phyloP scores from a whole-genome alignment of 2,329 filamentous ascomycete genomes.

The Pseudogymnoascus pannorum region DNA sequence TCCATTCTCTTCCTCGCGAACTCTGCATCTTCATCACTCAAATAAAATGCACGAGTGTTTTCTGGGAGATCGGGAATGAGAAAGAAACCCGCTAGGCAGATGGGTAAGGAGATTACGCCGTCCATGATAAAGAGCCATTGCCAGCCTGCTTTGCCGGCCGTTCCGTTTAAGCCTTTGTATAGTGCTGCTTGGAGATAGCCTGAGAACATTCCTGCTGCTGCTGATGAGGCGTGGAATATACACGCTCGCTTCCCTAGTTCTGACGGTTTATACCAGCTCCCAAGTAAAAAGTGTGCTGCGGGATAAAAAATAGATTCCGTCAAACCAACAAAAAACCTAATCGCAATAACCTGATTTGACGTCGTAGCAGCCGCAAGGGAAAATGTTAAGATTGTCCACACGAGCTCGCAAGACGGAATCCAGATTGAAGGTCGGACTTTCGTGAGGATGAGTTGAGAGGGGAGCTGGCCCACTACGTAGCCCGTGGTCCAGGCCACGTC shows the following conservation, averaged over 20 bases:
- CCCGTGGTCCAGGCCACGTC: slow-evolving; percentile 43
- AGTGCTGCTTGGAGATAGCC: slow-evolving; percentile 39
- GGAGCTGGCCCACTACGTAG: slow-evolving; percentile 44
- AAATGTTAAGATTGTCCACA: slow-evolving; percentile 31
- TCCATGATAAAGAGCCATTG: slow-evolving; percentile 42
- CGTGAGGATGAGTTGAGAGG: slow-evolving; percentile 34
- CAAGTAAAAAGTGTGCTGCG: slow-evolving; percentile 27
- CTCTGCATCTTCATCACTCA: slow-evolving; percentile 16
- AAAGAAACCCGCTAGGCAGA: slow-evolving; percentile 26
- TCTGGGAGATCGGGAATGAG: slow-evolving; percentile 25
- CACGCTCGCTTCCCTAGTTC: slow-evolving; percentile 38
- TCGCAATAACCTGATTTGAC: slow-evolving; percentile 27
- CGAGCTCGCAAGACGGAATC: slow-evolving; percentile 36
- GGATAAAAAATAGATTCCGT: slow-evolving; percentile 24
- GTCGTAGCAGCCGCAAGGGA: slow-evolving; percentile 32
- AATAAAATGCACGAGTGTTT: slow-evolving; percentile 23
- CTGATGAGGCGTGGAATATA: slow-evolving; percentile 34
- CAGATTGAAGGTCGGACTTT: slow-evolving; percentile 37
- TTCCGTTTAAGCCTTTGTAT: slow-evolving; percentile 34
- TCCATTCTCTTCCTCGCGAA: slow-evolving; percentile 22
- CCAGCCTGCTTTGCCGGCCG: slow-evolving; percentile 34
- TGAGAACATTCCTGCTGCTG: slow-evolving; percentile 36
- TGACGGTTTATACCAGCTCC: slow-evolving; percentile 38
- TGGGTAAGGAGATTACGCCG: slow-evolving; percentile 29
- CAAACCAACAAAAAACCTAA: slow-evolving; percentile 39